A percentile compares a stretch with the other conserved stretches of the same genome.
Evolutionary conservation across 768 basidiomycete species (phyloP).

Genomic region (Leucosporidium scottii): DNA sequence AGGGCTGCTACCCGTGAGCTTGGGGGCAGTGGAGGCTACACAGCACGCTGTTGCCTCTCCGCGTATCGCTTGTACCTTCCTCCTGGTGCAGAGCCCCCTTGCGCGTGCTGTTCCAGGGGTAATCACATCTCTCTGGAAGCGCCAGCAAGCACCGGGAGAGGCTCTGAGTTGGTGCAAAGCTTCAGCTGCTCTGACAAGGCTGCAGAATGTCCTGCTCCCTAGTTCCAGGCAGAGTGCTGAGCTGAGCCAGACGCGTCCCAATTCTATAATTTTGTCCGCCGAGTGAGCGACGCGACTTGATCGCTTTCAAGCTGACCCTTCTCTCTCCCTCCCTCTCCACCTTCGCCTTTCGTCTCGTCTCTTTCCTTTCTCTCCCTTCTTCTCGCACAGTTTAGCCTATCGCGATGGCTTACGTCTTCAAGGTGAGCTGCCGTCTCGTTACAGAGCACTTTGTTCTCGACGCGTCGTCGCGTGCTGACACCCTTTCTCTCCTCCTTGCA

Average conservation of each 20-base stretch:
- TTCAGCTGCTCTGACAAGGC: neutral
- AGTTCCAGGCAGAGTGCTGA: neutral
- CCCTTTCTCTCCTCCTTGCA: neutral
- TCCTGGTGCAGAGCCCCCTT: too few species aligned
- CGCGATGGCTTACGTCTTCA: slow-evolving; percentile 47
- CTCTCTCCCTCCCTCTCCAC: neutral
- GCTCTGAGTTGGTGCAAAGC: neutral
- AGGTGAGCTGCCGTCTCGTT: slow-evolving; percentile 30
- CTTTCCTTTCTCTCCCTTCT: neutral
- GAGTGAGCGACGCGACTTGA: neutral
- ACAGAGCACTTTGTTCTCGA: too few species aligned
- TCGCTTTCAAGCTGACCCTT: neutral
- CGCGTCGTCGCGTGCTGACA: slow-evolving; percentile 11
- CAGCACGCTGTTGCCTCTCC: too few species aligned
- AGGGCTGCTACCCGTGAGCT: too few species aligned
- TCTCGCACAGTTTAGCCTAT: neutral
- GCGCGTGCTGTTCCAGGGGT: too few species aligned
- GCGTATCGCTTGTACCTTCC: too few species aligned
- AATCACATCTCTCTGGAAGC: too few species aligned
- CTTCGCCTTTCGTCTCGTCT: neutral
- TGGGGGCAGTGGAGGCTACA: too few species aligned
- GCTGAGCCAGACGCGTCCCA: neutral
- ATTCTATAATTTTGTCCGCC: neutral
- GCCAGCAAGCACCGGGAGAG: too few species aligned
- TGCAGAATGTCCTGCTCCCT: neutral